These are phyloP conservation scores for Irpex sp. DNA, from an alignment of 1,284 basidiomycete species.

Conservation along the genomic window DNA sequence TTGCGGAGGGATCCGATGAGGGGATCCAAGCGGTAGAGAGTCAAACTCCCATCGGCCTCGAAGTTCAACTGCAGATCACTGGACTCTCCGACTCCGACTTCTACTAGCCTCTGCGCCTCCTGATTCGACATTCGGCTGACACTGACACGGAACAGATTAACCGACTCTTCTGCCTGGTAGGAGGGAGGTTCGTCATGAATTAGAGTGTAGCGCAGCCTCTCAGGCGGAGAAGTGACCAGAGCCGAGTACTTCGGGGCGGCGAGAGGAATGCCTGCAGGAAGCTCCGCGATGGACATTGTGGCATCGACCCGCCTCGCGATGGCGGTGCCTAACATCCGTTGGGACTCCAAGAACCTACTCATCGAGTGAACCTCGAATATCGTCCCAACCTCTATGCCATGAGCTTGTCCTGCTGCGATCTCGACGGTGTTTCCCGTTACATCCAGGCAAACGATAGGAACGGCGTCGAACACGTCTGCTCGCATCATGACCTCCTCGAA, in stretches of 20 bases:
- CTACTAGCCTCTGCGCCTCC: not conserved
- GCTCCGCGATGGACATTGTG: constrained; percentile 4
- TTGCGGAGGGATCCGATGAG: not conserved
- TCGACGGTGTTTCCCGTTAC: not conserved
- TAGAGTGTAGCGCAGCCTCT: constrained; percentile 3
- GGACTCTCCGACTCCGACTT: not conserved
- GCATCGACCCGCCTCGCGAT: constrained; percentile 1
- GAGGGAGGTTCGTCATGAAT: not conserved
- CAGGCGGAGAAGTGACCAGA: not conserved
- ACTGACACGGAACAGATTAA: not conserved
- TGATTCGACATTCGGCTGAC: not conserved
- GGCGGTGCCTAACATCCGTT: constrained; percentile 3
- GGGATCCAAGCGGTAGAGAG: constrained; percentile 2
- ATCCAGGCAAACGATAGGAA: not conserved
- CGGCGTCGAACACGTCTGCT: not conserved
- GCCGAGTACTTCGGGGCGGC: not conserved
- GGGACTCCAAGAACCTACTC: not conserved
- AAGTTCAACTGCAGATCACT: constrained; percentile 5
- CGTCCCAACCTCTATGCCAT: constrained; percentile 5
- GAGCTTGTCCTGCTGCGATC: constrained; percentile 9
- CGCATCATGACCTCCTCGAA: constrained; percentile 8
- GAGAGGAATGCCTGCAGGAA: not conserved
- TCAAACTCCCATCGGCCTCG: constrained; percentile 5
- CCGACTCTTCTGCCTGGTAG: not conserved
- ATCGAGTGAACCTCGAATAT: constrained; percentile 8